Evolutionary conservation across 2,329 filamentous ascomycete species (phyloP).

Genomic region (Cryphonectria radicalis): DNA sequence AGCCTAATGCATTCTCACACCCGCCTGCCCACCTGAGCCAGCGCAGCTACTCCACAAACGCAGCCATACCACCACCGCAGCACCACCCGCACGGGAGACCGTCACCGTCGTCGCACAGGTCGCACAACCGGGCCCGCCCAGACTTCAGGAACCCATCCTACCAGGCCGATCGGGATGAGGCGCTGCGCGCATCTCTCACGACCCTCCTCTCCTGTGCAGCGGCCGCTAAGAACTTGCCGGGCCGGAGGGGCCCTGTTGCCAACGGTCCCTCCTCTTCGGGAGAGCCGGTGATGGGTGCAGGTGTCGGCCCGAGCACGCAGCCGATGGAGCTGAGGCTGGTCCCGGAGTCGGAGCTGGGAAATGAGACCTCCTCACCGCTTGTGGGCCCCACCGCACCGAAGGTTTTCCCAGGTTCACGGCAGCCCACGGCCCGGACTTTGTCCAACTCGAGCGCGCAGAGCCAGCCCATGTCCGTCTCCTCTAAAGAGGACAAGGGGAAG

Average conservation of each 20-base stretch:
- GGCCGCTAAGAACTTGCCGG: conserved; percentile 81
- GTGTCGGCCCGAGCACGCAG: conserved; percentile 52
- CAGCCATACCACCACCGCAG: conserved; percentile 47
- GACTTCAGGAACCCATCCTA: conserved; percentile 75
- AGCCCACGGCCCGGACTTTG: conserved; percentile 32
- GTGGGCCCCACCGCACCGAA: conserved; percentile 34
- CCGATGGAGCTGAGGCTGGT: conserved; percentile 64
- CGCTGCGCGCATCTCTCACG: conserved; percentile 88
- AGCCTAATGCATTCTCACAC: conserved; percentile 91
- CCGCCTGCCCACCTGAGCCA: conserved; percentile 62
- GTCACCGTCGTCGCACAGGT: conserved; percentile 50
- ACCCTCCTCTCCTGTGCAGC: conserved; percentile 94
- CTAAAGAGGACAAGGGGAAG: conserved; percentile 53
- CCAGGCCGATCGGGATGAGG: conserved; percentile 90
- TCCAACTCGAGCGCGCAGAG: conserved; percentile 39
- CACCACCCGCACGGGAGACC: conserved; percentile 43
- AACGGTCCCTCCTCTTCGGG: conserved; percentile 40
- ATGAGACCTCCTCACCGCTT: conserved; percentile 34
- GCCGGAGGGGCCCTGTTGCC: conserved; percentile 52
- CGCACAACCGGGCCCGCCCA: conserved; percentile 52
- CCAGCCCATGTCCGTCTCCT: conserved; percentile 34
- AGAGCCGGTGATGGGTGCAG: conserved; percentile 40
- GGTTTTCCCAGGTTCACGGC: conserved; percentile 25
- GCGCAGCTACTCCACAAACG: conserved; percentile 54
- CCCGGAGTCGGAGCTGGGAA: conserved; percentile 63